phyloP scores from a whole-genome alignment of 129 eudicot species.

The Arctium lappa region DNA sequence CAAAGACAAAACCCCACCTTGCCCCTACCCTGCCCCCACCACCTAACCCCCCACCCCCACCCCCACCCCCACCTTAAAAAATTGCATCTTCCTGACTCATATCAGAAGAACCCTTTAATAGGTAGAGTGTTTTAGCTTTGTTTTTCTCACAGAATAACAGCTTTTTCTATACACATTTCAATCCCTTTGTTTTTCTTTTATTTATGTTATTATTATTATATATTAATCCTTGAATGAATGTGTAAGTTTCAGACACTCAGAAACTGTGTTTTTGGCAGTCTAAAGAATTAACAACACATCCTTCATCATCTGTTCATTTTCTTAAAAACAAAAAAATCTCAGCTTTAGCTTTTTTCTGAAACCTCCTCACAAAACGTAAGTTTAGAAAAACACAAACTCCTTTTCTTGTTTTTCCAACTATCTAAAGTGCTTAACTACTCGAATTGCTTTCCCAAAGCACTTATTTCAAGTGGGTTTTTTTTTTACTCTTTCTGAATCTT shows the following conservation, averaged over 20 bases:
- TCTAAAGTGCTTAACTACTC: background rate
- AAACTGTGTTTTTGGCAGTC: conserved; percentile 24
- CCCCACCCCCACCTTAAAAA: background rate
- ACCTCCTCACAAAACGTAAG: conserved; percentile 14
- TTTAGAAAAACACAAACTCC: conserved; percentile 24
- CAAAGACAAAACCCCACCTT: conserved; percentile 33
- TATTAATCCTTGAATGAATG: conserved; percentile 14
- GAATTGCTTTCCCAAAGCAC: conserved; percentile 31
- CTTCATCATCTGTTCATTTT: conserved; percentile 35
- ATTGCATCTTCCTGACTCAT: conserved; percentile 38
- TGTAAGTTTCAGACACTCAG: conserved; percentile 40
- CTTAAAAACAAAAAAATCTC: conserved; percentile 11
- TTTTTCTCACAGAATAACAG: conserved; percentile 36
- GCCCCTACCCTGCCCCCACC: conserved; percentile 10
- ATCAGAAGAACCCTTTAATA: conserved; percentile 37
- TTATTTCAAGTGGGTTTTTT: conserved; percentile 29
- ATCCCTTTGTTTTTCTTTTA: conserved; percentile 3
- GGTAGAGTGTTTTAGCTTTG: conserved; percentile 27
- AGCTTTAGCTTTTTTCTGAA: conserved; percentile 29
- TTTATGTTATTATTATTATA: background rate
- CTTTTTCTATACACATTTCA: conserved; percentile 35
- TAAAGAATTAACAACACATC: conserved; percentile 13
- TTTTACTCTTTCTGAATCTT: conserved; percentile 9
- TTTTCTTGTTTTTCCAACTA: conserved; percentile 8
- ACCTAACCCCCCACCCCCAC: background rate